Evolutionary conservation across 768 basidiomycete genomes (phyloP), one percentile per base, ranked within the genome.

Genomic region (Fomitopsis serialis): DNA sequence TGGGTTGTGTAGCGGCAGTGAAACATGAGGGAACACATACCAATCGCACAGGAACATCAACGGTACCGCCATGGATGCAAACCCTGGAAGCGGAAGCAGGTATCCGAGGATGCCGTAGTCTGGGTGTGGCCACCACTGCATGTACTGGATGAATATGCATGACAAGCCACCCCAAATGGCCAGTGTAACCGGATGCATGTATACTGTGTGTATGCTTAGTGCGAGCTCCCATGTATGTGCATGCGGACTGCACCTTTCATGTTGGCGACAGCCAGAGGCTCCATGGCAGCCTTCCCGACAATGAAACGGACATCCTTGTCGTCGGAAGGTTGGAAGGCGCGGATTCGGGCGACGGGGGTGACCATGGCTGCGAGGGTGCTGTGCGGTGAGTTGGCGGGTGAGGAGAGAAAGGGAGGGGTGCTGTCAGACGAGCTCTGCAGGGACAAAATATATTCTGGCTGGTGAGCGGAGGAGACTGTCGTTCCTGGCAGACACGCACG

Each of bases 31-130:
- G 29, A 19, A 5, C 7, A 63, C 76, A 48, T 56, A 89, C 89
- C 89, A 90, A 64, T 92, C 89, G 42, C 85, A 71, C 22, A 72
- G 69, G 61, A 81, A 81, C 72, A 92, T 74, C 12, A 89, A 59
- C 0, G 84, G 85, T 29, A 87, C 77, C 1, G 81, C 79, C 32
- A 77, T 70, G 12, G 79, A 72, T 19, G 80, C 88, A 60, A 92
- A 79, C 7, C 82, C 80, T 5, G 87, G 85, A n/a, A 89, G 42
- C 0, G 84, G 79, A 19, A 66, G 68, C 10, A 91, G 67, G 67
- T 80, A 87, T 19, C 78, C 76, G 45, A 79, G 45, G 23, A 66
- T 54, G 8, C 80, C 77, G 54, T 72, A 60, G 12, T 71, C 61
- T 12, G 66, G 61, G 19, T 73, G 69, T 1, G 89, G 89, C 87